Percentiles rank a stretch among this genome's conserved stretches.
Conservation (phyloP, 1,284 basidiomycete genomes). For the Paramarasmius palmivorus region DNA sequence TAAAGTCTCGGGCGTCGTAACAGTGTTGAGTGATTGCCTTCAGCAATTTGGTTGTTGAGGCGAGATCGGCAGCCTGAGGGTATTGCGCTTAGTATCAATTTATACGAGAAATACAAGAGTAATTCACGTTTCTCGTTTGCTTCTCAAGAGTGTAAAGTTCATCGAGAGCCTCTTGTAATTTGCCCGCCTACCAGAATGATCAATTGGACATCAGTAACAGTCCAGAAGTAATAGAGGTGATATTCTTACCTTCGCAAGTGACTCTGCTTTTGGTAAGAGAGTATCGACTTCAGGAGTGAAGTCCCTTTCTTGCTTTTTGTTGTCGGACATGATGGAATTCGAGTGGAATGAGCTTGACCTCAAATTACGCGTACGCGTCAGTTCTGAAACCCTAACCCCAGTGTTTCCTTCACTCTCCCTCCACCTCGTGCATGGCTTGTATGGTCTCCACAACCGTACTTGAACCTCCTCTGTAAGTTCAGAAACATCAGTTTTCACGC, state of each 20-base stretch:
- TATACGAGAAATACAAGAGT: neutral
- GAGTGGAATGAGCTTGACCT: constrained; percentile 31
- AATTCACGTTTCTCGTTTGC: constrained; percentile 89
- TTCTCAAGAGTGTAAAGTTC: constrained; percentile 91
- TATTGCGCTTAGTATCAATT: neutral
- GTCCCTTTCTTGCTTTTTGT: constrained; percentile 79
- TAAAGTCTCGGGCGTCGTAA: constrained; percentile 72
- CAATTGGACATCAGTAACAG: constrained; percentile 5
- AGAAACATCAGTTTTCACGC: neutral
- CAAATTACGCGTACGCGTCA: constrained; percentile 75
- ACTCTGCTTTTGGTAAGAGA: constrained; percentile 56
- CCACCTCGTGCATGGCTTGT: constrained; percentile 23
- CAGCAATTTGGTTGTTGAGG: constrained; percentile 87
- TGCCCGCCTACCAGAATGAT: constrained; percentile 64
- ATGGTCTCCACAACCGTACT: constrained; percentile 7
- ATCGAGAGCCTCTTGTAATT: constrained; percentile 86
- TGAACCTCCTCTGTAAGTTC: constrained; percentile 5
- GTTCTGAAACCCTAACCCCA: too few relatives aligned
- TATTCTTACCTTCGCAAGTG: constrained; percentile 52
- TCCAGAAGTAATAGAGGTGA: neutral
- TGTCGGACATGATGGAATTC: constrained; percentile 64
- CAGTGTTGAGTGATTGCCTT: constrained; percentile 72
- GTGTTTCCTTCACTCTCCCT: too few relatives aligned
- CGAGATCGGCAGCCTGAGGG: constrained; percentile 84
- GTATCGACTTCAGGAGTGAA: constrained; percentile 70